Evolutionary conservation across 306 rosid species (phyloP), one percentile per base, ranked within the genome.

Genomic region (Prunus davidiana): DNA sequence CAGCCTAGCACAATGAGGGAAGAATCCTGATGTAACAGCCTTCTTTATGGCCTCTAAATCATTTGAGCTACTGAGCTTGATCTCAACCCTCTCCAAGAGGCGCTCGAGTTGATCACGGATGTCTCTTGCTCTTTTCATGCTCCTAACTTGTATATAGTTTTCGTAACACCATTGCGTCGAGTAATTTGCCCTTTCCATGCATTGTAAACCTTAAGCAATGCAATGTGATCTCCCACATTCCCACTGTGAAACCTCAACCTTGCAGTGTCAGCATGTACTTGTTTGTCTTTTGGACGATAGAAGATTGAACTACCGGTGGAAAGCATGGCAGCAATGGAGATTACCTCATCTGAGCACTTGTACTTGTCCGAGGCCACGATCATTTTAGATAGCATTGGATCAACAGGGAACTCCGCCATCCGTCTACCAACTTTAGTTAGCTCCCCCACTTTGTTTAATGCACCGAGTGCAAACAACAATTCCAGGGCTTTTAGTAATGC

Each of bases 321-420:
- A 72, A 93, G 94, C 98, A 93, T 93, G 56, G 98, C 86, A 72
- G 97, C 90, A 82, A 93, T 83, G 27, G 96, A 84, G 71, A 90
- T 91, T 15, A 91, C 83, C 77, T 93, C 97, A 18, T 93, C 96
- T 50, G 98, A 90, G 71, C 98, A 91, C 70, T 84, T 88, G 82
- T 80, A 88, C 79, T 88, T 90, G 69, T 90, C 97, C 45, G 98
- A 93, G 56, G 96, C 96, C 72, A 93, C 97, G 62, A 93, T 88
- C 85, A 87, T 86, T 79, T 93, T 93, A 46, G 98, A 93, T 67
- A 88, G 81, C 94, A 91, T 93, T 73, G 97, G 97, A 87, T 93
- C 98, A 60, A 91, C 81, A 72, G 97, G 98, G 77, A 91, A 91
- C 88, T 93, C 98, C 8, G 98, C 98, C 98, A 93, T 93, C 81